Conservation (phyloP, 805 yeast species). For the Torulaspora gathmanii region DNA sequence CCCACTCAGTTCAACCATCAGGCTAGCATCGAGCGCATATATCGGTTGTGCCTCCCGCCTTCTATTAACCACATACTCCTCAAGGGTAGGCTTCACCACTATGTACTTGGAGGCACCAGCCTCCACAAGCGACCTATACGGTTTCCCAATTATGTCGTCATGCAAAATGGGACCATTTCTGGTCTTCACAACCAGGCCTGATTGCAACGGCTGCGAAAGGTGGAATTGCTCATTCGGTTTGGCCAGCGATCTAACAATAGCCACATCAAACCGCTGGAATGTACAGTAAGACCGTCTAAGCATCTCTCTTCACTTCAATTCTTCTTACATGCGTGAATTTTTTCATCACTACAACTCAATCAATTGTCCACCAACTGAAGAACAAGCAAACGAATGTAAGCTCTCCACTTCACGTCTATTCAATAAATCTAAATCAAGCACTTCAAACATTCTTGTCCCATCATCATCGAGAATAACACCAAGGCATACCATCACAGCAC, state of each 20-base stretch:
- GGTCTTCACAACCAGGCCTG: conserved; percentile 20
- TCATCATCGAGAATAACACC: conserved; percentile 8
- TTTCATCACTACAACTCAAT: conserved; percentile 1
- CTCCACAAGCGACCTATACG: conserved; percentile 36
- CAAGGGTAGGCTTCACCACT: conserved; percentile 41
- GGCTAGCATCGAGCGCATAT: conserved; percentile 46
- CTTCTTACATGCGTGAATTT: background rate
- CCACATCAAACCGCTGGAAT: conserved; percentile 13
- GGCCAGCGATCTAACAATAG: conserved; percentile 10
- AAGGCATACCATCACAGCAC: conserved; percentile 15
- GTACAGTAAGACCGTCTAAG: conserved; percentile 3
- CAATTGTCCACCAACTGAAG: conserved; percentile 8
- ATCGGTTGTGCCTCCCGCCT: conserved; percentile 49
- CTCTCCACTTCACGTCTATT: conserved; percentile 12
- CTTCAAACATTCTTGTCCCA: conserved; percentile 11
- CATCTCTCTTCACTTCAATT: background rate
- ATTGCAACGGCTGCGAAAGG: conserved; percentile 23
- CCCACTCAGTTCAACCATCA: conserved; percentile 46
- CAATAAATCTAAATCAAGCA: conserved; percentile 13
- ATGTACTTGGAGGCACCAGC: conserved; percentile 32
- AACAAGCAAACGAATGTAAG: conserved; percentile 11
- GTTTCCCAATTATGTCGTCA: conserved; percentile 38
- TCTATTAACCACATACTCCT: conserved; percentile 42
- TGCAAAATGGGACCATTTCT: conserved; percentile 34
- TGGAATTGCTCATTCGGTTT: conserved; percentile 14